Base-by-base conservation (phyloP, 164 flowering plant species). In the Warburgia ugandensis region DNA sequence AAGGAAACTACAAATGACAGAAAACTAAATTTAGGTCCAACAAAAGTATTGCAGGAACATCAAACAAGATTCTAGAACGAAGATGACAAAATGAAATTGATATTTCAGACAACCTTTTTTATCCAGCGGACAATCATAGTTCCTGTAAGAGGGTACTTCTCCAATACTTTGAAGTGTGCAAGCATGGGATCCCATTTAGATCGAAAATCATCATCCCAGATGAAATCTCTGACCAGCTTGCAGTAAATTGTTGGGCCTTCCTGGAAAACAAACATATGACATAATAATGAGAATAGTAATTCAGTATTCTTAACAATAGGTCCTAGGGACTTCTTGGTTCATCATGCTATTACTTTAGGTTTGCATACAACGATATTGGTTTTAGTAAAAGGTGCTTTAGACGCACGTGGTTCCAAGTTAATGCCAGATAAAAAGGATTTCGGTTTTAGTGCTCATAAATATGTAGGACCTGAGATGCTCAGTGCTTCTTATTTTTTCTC, bases 201-300 rank as follows among this genome's bases (percentile, higher is more conserved):
- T 29, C 98, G 84, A 67, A 85, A 85, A 52, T 91, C 98, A 67
- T 91, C 96, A 72, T 85, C 98, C 98, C 98, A 91, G 54, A 92
- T 88, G 66, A 92, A 92, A 76, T 88, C 99, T 66, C 95, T 85
- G 39, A 88, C 96, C 61, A 86, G 16, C 67, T 92, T 92, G 26
- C 86, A 80, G 51, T 71, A 81, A 13, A 80, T 57, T 16, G 70
- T 65, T 21, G 89, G 95, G 23, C 96, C 94, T 47, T 56, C 64
- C 96, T 85, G 84, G 54, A 45, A 45, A n/a, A n/a, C n/a, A n/a
- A 58, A 59, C 27, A 55, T 46, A 50, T 37, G 45, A 40, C 52
- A 58, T 6, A 11, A 45, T 45, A 12, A n/a, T n/a, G 25, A 12
- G 6, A 16, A 25, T 45, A 39, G n/a, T n/a, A n/a, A n/a, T n/a